Evolutionary conservation across 192 early-diverging fungal species (phyloP).

Genomic region (Coemansia sp.): DNA sequence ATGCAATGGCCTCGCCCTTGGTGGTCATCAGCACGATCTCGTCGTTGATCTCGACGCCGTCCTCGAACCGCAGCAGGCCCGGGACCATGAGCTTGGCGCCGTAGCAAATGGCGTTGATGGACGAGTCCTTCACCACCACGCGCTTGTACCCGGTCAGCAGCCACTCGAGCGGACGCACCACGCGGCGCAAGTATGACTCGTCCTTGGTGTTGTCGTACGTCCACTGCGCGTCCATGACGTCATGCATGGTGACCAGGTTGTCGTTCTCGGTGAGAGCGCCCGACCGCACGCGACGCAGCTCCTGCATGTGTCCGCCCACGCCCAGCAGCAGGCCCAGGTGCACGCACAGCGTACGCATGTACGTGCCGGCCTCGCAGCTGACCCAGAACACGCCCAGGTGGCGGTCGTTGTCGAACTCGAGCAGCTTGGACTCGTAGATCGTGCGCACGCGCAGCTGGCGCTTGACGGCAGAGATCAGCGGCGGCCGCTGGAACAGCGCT

Average conservation of each 20-base stretch:
- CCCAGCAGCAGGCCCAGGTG: constrained; percentile 94
- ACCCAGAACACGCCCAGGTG: constrained; percentile 98
- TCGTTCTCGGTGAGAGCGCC: constrained; percentile 91
- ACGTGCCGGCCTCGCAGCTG: constrained; percentile 97
- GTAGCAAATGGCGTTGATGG: constrained; percentile 99
- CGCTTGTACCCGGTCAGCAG: constrained; percentile 95
- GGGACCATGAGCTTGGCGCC: constrained; percentile 99
- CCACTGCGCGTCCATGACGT: constrained; percentile 99
- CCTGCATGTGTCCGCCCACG: constrained; percentile 99
- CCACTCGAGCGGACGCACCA: constrained; percentile 90
- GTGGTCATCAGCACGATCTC: constrained; percentile 99
- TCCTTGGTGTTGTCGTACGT: constrained; percentile 96
- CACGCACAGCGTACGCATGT: constrained; percentile 99
- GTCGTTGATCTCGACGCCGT: constrained; percentile 92
- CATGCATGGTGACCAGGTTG: constrained; percentile 97
- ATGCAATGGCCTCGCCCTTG: constrained; percentile 98
- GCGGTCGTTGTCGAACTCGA: constrained; percentile 96
- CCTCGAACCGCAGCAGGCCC: constrained; percentile 93
- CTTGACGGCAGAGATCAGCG: constrained; percentile 98
- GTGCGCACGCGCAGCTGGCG: constrained; percentile 98
- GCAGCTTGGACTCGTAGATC: constrained; percentile 92
- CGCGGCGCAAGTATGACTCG: constrained; percentile 93
- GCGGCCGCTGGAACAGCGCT: constrained; percentile 98
- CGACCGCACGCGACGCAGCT: constrained; percentile 94
- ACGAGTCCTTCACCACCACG: constrained; percentile 96